phyloP scores from a whole-genome alignment of 495 filamentous ascomycete genomes.

The Talaromyces proteolyticus region DNA sequence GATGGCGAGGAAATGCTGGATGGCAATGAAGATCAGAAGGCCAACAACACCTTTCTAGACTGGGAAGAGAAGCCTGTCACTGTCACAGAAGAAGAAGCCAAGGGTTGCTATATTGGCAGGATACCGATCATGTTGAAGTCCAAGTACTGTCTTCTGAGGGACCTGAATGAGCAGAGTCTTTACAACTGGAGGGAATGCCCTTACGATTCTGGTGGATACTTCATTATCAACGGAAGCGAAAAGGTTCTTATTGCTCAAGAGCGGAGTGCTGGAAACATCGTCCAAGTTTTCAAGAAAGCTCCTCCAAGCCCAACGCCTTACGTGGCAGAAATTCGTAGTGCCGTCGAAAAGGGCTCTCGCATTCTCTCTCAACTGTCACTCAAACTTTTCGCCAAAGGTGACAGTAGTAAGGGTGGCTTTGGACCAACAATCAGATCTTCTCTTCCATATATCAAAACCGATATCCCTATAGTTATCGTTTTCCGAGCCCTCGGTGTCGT shows the following conservation, averaged over 20 bases:
- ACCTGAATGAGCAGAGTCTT: slow-evolving; percentile 71
- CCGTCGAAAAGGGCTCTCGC: slow-evolving; percentile 90
- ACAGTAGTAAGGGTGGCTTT: slow-evolving; percentile 67
- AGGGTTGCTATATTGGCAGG: slow-evolving; percentile 81
- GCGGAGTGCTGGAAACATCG: slow-evolving; percentile 93
- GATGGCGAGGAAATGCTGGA: slow-evolving; percentile 45
- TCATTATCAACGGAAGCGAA: slow-evolving; percentile 99
- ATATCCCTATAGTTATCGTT: slow-evolving; percentile 89
- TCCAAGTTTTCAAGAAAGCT: slow-evolving; percentile 97
- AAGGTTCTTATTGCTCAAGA: slow-evolving; percentile 99
- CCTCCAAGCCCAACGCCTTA: slow-evolving; percentile 81
- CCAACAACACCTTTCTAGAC: slow-evolving; percentile 37
- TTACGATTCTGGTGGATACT: slow-evolving; percentile 96
- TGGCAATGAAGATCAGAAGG: slow-evolving; percentile 35
- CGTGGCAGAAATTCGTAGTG: slow-evolving; percentile 91
- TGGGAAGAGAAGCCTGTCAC: slow-evolving; percentile 50
- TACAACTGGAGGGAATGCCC: slow-evolving; percentile 92
- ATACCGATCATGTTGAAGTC: slow-evolving; percentile 97
- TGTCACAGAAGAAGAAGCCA: slow-evolving; percentile 58
- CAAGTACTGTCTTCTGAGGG: slow-evolving; percentile 81
- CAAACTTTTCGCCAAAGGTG: slow-evolving; percentile 80
- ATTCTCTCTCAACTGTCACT: slow-evolving; percentile 86
- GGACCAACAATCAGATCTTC: slow-evolving; percentile 85
- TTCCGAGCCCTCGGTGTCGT: slow-evolving; percentile 95
- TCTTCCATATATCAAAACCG: slow-evolving; percentile 86